Base-by-base conservation (phyloP, 805 yeast species). In the Sporopachydermia quercuum region DNA sequence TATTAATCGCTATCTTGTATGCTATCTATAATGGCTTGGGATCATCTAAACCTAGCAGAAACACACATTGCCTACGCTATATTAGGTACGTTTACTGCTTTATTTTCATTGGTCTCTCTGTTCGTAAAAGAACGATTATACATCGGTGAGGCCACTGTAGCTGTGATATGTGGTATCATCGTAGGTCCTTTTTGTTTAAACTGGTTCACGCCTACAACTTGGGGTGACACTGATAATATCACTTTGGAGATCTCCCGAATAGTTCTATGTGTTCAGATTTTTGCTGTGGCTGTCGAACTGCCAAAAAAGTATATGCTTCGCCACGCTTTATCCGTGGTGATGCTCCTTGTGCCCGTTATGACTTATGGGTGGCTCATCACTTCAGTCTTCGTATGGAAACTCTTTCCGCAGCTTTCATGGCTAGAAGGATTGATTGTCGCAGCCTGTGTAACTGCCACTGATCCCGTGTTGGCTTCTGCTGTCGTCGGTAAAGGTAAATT, bases 401-500 rank as follows among this genome's bases (percentile, higher is more conserved):
- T 87, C 19, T 76, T 87, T 27, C 89, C 91, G 1, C 71, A 76
- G 5, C 64, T 86, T 42, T 62, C 70, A 41, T 84, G 86, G 62
- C 57, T 81, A 15, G 82, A 76, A 38, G 77, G 84, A 2, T 66
- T 86, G 27, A 66, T 78, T 37, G 74, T 86, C 1, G 71, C 87
- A 19, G 95, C 94, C 1, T 85, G 95, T 55, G 76, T 86, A 37
- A 87, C 96, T 0, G 96, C 96, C 2, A 87, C 96, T 0, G 96
- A 86, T 60, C 96, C 96, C 4, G 91, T 86, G 35, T 66, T 86
- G 52, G 95, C 96, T 2, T 91, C 94, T 14, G 94, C 96, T 2
- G 94, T 86, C 33, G 95, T 86, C 6, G 94, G 95, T 56, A 86
- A 82, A 50, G 94, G 94, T 47, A 82, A 83, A 54, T 86, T 86